These are phyloP conservation scores for Gyrodon lividus DNA, from an alignment of 768 basidiomycete species.

Conservation along the genomic window DNA sequence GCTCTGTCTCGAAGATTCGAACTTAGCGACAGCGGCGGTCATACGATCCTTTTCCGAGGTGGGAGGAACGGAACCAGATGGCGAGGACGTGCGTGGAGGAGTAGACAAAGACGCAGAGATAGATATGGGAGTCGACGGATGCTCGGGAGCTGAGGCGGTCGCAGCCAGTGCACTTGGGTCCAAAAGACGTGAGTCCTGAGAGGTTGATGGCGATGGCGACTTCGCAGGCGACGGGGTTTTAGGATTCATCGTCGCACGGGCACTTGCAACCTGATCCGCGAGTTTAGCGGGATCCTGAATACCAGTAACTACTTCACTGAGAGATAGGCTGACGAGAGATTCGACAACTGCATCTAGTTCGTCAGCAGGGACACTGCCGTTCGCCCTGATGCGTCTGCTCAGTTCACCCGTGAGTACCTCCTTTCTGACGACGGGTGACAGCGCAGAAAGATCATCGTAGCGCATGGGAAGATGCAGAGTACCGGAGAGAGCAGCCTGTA, in stretches of 20 bases:
- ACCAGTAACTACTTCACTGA: conserved; percentile 74
- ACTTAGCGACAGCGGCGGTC: conserved; percentile 57
- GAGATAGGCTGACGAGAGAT: conserved; percentile 63
- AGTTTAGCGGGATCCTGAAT: conserved; percentile 71
- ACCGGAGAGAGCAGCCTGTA: conserved; percentile 76
- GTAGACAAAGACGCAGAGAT: conserved; percentile 73
- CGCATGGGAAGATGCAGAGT: conserved; percentile 80
- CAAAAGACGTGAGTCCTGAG: conserved; percentile 71
- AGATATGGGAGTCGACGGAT: conserved; percentile 83
- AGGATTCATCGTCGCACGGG: conserved; percentile 37
- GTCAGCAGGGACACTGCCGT: conserved; percentile 49
- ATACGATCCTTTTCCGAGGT: conserved; percentile 76
- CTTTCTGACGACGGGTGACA: conserved; percentile 86
- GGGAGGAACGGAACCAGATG: conserved; percentile 59
- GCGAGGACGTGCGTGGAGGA: conserved; percentile 82
- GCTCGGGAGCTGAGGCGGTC: conserved; percentile 87
- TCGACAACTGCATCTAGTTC: conserved; percentile 71
- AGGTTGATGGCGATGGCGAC: conserved; percentile 53
- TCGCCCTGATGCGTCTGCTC: conserved; percentile 64
- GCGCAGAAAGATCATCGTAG: conserved; percentile 78
- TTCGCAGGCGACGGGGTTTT: conserved; percentile 44
- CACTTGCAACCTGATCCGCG: conserved; percentile 55
- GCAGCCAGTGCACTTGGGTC: conserved; percentile 63
- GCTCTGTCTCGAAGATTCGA: conserved; percentile 56
- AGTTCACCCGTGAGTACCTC: conserved; percentile 85